phyloP scores from a whole-genome alignment of 2,329 filamentous ascomycete species.

The Neofusicoccum sp. region DNA sequence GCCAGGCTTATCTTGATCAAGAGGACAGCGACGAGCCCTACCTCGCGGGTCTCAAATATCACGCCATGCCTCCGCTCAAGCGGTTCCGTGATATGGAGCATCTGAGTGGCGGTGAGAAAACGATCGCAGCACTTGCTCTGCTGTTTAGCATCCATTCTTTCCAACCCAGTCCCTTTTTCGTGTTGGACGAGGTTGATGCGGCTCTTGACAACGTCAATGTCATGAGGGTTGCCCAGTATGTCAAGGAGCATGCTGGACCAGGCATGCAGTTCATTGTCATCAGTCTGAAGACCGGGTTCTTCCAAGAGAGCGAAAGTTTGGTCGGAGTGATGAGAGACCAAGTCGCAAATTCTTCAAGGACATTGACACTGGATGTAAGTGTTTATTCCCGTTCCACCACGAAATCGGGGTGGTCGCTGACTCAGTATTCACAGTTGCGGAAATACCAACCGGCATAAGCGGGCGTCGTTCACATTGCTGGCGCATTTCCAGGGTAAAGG shows the following conservation, averaged over 20 bases:
- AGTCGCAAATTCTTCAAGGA: constrained; percentile 86
- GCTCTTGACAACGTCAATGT: constrained; percentile 98
- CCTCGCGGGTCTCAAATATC: constrained; percentile 93
- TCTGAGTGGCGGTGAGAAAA: constrained; percentile 95
- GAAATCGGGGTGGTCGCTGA: constrained; percentile 23
- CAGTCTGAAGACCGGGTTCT: constrained; percentile 90
- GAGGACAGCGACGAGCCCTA: constrained; percentile 97
- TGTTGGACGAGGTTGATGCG: constrained; percentile 96
- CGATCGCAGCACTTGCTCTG: constrained; percentile 94
- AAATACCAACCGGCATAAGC: constrained; percentile 31
- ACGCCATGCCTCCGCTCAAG: constrained; percentile 97
- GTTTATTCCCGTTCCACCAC: neutral
- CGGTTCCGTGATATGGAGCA: constrained; percentile 99
- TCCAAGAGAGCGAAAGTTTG: constrained; percentile 93
- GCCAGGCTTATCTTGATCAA: constrained; percentile 84
- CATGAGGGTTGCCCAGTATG: constrained; percentile 93
- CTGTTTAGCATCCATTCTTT: constrained; percentile 97
- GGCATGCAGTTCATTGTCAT: constrained; percentile 99
- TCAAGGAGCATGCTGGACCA: constrained; percentile 87
- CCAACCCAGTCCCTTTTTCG: constrained; percentile 95
- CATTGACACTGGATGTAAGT: constrained; percentile 93
- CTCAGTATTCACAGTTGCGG: constrained; percentile 25
- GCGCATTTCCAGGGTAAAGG: constrained; percentile 4
- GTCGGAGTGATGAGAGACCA: constrained; percentile 97
- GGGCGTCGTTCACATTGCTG: neutral